A percentile compares a stretch with the other conserved stretches of the same genome.
Evolutionary conservation across 441 rosid species (phyloP).

Genomic region (Breynia disticha): DNA sequence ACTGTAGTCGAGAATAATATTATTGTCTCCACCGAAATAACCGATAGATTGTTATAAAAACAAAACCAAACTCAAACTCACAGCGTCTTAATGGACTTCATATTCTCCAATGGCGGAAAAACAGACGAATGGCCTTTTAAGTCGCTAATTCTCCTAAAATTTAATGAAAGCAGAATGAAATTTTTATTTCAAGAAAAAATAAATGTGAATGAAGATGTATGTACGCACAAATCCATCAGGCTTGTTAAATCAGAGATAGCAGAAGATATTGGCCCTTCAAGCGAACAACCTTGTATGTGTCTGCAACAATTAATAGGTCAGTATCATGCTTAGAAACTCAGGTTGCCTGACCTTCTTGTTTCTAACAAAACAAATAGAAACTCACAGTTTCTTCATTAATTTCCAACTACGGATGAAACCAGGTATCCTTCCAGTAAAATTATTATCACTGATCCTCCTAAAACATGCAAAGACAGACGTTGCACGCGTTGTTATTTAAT

Average conservation of each 20-base stretch:
- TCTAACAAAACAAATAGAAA: slow-evolving; percentile 2
- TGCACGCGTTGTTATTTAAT: too few relatives aligned
- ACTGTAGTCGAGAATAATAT: slow-evolving; percentile 30
- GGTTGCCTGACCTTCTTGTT: too few relatives aligned
- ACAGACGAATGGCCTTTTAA: slow-evolving; percentile 45
- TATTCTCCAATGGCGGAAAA: slow-evolving; percentile 43
- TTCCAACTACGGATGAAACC: slow-evolving; percentile 58
- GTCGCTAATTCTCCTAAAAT: slow-evolving; percentile 71
- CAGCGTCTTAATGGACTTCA: slow-evolving; percentile 62
- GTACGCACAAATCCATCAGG: slow-evolving; percentile 64
- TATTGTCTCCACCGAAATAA: neutral
- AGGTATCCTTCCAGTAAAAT: slow-evolving; percentile 64
- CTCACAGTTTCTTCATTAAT: slow-evolving; percentile 60
- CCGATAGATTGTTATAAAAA: neutral
- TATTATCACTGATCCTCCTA: slow-evolving; percentile 76
- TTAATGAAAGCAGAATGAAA: neutral
- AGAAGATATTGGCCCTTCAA: slow-evolving; percentile 75
- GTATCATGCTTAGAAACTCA: too few relatives aligned
- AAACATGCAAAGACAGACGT: neutral
- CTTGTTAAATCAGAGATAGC: slow-evolving; percentile 52
- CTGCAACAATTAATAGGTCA: slow-evolving; percentile 28
- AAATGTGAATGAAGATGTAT: neutral
- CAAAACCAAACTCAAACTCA: slow-evolving; percentile 30
- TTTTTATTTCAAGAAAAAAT: too few relatives aligned
- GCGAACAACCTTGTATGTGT: slow-evolving; percentile 65